A percentile compares a stretch with the other conserved stretches of the same genome.
Conservation (phyloP, 345 rosid genomes). For the Psidium friedrichsthalianum region DNA sequence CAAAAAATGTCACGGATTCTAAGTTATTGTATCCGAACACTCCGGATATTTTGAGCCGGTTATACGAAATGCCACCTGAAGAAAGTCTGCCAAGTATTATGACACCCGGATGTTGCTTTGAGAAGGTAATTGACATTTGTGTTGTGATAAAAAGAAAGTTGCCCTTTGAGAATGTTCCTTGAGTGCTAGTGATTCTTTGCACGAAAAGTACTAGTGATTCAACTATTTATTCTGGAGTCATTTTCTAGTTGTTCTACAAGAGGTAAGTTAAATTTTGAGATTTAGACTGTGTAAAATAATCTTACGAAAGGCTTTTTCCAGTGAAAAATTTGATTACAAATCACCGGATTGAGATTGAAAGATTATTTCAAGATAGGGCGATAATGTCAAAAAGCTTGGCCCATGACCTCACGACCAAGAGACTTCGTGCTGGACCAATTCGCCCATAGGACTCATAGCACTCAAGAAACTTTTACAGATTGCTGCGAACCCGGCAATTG, state of each 20-base stretch:
- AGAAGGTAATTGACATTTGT: too few species aligned
- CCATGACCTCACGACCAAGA: not conserved
- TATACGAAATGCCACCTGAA: not conserved
- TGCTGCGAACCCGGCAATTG: not conserved
- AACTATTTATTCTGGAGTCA: too few species aligned
- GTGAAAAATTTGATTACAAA: not conserved
- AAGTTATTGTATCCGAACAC: not conserved
- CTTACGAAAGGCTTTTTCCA: not conserved
- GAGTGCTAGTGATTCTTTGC: too few species aligned
- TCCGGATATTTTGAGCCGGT: not conserved
- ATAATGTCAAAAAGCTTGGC: not conserved
- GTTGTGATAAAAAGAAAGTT: too few species aligned
- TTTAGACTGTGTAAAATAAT: too few species aligned
- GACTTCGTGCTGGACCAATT: not conserved
- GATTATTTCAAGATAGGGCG: not conserved
- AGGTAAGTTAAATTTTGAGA: too few species aligned
- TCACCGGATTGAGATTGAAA: not conserved
- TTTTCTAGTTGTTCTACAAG: too few species aligned
- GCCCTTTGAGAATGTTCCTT: too few species aligned
- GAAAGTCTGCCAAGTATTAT: not conserved
- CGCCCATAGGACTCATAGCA: not conserved
- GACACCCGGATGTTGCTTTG: not conserved
- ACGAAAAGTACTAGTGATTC: too few species aligned
- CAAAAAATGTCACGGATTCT: not conserved
- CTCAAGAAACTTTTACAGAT: not conserved